phyloP scores from a whole-genome alignment of 2,329 filamentous ascomycete species.

The Endoconidiophora laricicola region DNA sequence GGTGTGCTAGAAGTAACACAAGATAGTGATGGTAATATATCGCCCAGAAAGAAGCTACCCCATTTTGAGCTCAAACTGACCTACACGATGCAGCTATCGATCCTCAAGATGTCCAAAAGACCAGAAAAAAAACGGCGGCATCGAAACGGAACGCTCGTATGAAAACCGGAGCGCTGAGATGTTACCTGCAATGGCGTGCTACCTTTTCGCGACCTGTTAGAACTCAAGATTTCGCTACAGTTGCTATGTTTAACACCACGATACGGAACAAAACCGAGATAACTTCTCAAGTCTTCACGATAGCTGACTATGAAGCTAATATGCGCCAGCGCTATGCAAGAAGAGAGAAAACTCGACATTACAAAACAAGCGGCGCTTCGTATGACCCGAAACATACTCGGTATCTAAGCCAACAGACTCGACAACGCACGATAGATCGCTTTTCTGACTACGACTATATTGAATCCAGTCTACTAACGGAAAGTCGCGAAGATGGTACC shows the following conservation, averaged over 20 bases:
- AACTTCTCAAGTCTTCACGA: background rate
- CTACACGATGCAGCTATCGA: too few relatives aligned
- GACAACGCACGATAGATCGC: background rate
- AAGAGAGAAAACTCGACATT: too few relatives aligned
- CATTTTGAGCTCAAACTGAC: background rate
- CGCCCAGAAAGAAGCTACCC: too few relatives aligned
- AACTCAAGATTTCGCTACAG: background rate
- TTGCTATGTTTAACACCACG: background rate
- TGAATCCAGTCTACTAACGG: background rate
- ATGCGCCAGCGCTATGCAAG: background rate
- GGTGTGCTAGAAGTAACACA: too few relatives aligned
- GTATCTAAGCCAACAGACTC: too few relatives aligned
- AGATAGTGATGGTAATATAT: background rate
- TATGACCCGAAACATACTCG: background rate
- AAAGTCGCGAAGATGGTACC: background rate
- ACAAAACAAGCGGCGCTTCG: background rate
- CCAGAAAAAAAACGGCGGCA: too few relatives aligned
- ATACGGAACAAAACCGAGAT: background rate
- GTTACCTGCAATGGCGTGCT: slow-evolving; percentile 7
- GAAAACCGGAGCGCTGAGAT: slow-evolving; percentile 1
- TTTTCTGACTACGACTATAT: background rate
- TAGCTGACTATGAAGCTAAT: background rate
- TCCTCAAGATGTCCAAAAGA: too few relatives aligned
- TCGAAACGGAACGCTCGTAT: background rate
- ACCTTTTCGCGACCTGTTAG: slow-evolving; percentile 8